phyloP scores from a whole-genome alignment of 164 flowering plant genomes.

The Kingdonia uniflora region DNA sequence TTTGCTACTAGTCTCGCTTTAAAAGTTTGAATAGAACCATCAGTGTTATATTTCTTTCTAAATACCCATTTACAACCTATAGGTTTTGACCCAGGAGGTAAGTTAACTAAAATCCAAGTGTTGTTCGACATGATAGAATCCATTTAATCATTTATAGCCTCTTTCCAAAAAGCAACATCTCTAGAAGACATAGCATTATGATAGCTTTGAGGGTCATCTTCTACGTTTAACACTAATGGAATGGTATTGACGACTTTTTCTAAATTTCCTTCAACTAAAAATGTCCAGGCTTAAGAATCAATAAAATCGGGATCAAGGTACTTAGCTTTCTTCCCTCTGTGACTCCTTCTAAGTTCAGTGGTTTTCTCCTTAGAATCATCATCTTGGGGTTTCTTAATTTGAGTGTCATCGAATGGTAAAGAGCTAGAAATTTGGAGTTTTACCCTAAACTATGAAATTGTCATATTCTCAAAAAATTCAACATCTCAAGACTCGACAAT shows the following conservation, averaged over 20 bases:
- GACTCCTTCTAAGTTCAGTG: background rate
- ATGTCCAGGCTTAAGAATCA: background rate
- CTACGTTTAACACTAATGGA: background rate
- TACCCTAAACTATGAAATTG: background rate
- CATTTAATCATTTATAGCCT: conserved; percentile 3
- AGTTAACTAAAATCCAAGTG: background rate
- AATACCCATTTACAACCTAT: background rate
- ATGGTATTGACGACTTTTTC: background rate
- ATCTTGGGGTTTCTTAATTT: background rate
- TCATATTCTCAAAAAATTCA: background rate
- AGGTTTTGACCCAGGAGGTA: background rate
- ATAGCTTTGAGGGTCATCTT: background rate
- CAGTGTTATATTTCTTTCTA: background rate
- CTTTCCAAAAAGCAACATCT: background rate
- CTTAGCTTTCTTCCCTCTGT: background rate
- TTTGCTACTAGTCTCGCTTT: background rate
- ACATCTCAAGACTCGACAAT: background rate
- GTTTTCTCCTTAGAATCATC: too few species aligned
- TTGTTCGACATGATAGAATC: conserved; percentile 1
- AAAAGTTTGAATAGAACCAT: too few species aligned
- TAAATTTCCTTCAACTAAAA: background rate
- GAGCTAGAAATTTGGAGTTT: background rate
- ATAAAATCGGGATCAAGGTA: background rate
- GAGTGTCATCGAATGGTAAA: background rate
- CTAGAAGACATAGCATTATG: background rate